These are phyloP conservation scores for Solanum corneliomulleri DNA, from an alignment of 257 asterid species.

Conservation along the genomic window DNA sequence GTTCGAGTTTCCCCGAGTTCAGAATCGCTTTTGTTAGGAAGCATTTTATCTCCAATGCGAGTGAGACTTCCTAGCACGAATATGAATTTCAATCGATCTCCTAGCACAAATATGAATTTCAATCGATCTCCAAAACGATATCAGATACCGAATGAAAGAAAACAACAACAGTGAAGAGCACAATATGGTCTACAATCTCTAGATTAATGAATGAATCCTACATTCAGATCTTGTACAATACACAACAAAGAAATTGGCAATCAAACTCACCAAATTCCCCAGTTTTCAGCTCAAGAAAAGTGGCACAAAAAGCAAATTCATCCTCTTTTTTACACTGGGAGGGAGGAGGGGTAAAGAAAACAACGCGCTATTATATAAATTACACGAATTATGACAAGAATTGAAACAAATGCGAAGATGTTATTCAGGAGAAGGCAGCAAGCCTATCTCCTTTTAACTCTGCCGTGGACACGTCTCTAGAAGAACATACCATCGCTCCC, in stretches of 20 bases:
- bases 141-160: too few species aligned
- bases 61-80: background rate
- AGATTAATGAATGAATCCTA: background rate
- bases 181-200: background rate
- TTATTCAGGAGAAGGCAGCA: slow-evolving; percentile 28
- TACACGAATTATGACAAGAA: slow-evolving; percentile 2
- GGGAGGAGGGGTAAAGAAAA: background rate
- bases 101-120: too few species aligned
- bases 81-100: too few species aligned
- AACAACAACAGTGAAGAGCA: background rate
- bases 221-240: background rate
- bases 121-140: background rate
- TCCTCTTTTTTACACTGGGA: slow-evolving; percentile 3
- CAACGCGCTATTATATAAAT: background rate
- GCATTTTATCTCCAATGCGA: background rate
- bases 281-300: slow-evolving; percentile 1
- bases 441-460: slow-evolving; percentile 9
- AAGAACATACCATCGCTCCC: slow-evolving; percentile 12
- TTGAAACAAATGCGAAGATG: slow-evolving; percentile 1
- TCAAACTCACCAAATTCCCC: background rate
- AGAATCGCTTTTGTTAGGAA: too few species aligned
- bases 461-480: slow-evolving; percentile 7
- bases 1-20: too few species aligned
- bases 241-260: background rate
- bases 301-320: background rate